Percentiles rank a stretch among this genome's conserved stretches.
phyloP scores from a whole-genome alignment of 2,329 filamentous ascomycete species.

The Hypoxylon sp. region DNA sequence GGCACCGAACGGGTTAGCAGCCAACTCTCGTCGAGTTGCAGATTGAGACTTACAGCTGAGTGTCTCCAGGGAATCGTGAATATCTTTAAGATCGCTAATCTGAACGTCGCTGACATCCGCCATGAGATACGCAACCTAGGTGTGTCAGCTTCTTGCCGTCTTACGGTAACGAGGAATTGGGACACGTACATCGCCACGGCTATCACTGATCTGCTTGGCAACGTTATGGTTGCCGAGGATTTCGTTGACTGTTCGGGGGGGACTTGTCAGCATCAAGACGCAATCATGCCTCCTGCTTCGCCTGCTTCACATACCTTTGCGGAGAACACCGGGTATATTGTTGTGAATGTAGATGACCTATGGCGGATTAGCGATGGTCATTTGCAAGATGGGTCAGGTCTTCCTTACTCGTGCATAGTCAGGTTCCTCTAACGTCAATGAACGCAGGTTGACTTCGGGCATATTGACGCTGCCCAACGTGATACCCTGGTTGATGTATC shows the following conservation, averaged over 20 bases:
- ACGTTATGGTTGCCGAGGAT: slow-evolving; percentile 96
- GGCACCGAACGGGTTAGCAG: slow-evolving; percentile 26
- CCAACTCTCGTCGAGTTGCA: background rate
- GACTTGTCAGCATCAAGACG: slow-evolving; percentile 25
- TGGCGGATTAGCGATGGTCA: slow-evolving; percentile 34
- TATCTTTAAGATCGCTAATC: slow-evolving; percentile 80
- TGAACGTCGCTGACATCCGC: slow-evolving; percentile 93
- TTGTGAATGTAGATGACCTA: slow-evolving; percentile 93
- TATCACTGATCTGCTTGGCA: slow-evolving; percentile 98
- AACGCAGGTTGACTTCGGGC: slow-evolving; percentile 91
- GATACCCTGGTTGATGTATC: slow-evolving; percentile 94
- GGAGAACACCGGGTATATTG: slow-evolving; percentile 93
- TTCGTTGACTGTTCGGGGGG: slow-evolving; percentile 83
- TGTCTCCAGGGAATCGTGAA: slow-evolving; percentile 82
- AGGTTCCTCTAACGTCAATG: slow-evolving; percentile 87
- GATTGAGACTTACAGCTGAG: slow-evolving; percentile 71
- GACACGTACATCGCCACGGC: slow-evolving; percentile 78
- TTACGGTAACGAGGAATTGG: background rate
- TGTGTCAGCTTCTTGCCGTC: slow-evolving; percentile 9
- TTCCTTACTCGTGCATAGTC: slow-evolving; percentile 79
- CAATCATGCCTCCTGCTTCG: slow-evolving; percentile 16
- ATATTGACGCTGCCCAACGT: slow-evolving; percentile 94
- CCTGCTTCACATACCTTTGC: slow-evolving; percentile 69
- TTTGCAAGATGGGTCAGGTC: background rate
- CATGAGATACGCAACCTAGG: slow-evolving; percentile 89